Conservation (phyloP, 2,329 filamentous ascomycete genomes). For the Xylariaceae sp. region DNA sequence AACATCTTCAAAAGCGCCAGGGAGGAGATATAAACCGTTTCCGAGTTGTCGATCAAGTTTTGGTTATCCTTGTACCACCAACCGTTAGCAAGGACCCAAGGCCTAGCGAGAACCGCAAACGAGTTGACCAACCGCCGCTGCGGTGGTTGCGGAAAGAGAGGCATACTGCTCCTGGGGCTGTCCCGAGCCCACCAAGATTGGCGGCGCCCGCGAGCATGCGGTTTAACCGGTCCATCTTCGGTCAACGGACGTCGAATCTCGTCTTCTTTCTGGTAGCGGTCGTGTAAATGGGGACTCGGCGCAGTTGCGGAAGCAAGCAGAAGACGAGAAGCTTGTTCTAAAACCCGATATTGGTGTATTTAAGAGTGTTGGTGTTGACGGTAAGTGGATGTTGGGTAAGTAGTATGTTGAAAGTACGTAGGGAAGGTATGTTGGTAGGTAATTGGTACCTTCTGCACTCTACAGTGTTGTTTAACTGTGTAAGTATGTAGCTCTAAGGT, state of each 20-base stretch:
- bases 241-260: slow-evolving; percentile 11
- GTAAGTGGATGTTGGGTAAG: slow-evolving; percentile 1
- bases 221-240: slow-evolving; percentile 85
- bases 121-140: too few relatives aligned
- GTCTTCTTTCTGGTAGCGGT: not conserved
- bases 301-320: not conserved
- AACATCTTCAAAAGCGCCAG: slow-evolving; percentile 97
- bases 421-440: not conserved
- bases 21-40: slow-evolving; percentile 98
- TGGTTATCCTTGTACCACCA: slow-evolving; percentile 67
- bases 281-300: not conserved
- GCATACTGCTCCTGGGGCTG: slow-evolving; percentile 57
- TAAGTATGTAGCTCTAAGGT: not conserved
- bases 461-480: too few relatives aligned
- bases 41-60: slow-evolving; percentile 94
- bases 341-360: too few relatives aligned
- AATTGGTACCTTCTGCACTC: not conserved
- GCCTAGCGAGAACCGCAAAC: not conserved
- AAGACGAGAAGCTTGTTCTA: too few relatives aligned
- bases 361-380: not conserved
- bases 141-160: too few relatives aligned
- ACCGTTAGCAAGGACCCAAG: not conserved
- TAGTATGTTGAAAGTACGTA: not conserved
- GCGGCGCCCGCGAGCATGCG: slow-evolving; percentile 72
- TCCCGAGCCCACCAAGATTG: slow-evolving; percentile 60